phyloP scores from a whole-genome alignment of 495 filamentous ascomycete genomes.

The Podospora anserina region DNA sequence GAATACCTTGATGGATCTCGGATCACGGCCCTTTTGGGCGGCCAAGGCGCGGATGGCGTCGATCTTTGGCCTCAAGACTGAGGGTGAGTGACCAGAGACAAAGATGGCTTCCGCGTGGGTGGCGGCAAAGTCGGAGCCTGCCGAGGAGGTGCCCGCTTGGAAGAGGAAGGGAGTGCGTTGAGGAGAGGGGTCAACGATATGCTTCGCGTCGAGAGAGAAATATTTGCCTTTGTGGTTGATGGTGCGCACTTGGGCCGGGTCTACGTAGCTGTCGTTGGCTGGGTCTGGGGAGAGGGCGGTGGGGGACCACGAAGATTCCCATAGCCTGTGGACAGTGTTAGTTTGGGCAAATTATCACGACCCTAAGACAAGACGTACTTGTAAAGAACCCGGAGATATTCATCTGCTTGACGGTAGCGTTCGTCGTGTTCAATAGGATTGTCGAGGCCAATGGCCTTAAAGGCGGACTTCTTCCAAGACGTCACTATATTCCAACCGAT shows the following conservation, averaged over 20 bases:
- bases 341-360: not conserved
- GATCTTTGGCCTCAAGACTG: conserved; percentile 51
- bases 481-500: conserved; percentile 68
- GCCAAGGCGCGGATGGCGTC: conserved; percentile 54
- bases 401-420: conserved; percentile 58
- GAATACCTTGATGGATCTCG: conserved; percentile 58
- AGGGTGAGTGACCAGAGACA: conserved; percentile 53
- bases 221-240: conserved; percentile 61
- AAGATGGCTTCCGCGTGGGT: conserved; percentile 65
- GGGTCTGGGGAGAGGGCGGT: conserved; percentile 51
- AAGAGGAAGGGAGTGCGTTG: conserved; percentile 63
- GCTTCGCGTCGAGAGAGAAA: conserved; percentile 49
- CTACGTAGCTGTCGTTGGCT: conserved; percentile 50
- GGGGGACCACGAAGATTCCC: conserved; percentile 60
- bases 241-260: conserved; percentile 54
- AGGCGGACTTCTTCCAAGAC: conserved; percentile 57
- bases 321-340: conserved; percentile 40
- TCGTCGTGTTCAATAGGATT: conserved; percentile 59
- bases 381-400: conserved; percentile 58
- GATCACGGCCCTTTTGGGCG: conserved; percentile 50
- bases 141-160: conserved; percentile 60
- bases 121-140: conserved; percentile 57
- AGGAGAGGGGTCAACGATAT: conserved; percentile 59
- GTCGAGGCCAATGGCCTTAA: conserved; percentile 57
- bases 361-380: conserved; percentile 36